A percentile compares a stretch with the other conserved stretches of the same genome.
phyloP scores from a whole-genome alignment of 371 early-diverging fungal genomes.

The Mortierella sp. region DNA sequence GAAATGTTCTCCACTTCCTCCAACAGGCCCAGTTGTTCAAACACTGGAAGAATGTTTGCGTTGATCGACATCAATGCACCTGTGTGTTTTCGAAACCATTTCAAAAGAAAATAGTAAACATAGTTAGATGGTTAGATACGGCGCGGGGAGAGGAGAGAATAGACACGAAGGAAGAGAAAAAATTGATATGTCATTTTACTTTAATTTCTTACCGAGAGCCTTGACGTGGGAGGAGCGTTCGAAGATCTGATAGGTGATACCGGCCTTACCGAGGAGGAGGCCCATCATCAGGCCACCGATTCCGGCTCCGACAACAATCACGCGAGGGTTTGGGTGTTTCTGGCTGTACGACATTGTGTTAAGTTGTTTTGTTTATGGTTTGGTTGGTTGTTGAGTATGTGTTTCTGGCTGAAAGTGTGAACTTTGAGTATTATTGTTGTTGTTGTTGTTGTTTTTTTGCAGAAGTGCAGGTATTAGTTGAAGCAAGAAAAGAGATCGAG shows the following conservation, averaged over 20 bases:
- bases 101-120: not conserved
- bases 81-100: not conserved
- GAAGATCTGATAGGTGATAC: not conserved
- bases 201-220: not conserved
- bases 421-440: not conserved
- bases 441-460: not conserved
- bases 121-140: not conserved
- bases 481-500: no score
- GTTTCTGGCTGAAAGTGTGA: not conserved
- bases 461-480: not conserved
- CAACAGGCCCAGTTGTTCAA: slow-evolving; percentile 10
- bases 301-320: slow-evolving; percentile 8
- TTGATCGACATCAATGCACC: slow-evolving; percentile 11
- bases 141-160: not conserved
- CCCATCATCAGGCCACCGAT: slow-evolving; percentile 10
- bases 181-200: not conserved
- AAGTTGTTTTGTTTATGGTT: not conserved
- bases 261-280: slow-evolving; percentile 10
- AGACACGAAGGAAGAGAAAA: not conserved
- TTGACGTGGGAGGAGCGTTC: not conserved
- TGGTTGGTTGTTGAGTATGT: not conserved
- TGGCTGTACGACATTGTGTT: not conserved
- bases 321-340: not conserved
- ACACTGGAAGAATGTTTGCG: slow-evolving; percentile 16
- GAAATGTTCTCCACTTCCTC: not conserved